Evolutionary conservation across 371 early-diverging fungal species (phyloP).

Genomic region (Actinomucor elegans): DNA sequence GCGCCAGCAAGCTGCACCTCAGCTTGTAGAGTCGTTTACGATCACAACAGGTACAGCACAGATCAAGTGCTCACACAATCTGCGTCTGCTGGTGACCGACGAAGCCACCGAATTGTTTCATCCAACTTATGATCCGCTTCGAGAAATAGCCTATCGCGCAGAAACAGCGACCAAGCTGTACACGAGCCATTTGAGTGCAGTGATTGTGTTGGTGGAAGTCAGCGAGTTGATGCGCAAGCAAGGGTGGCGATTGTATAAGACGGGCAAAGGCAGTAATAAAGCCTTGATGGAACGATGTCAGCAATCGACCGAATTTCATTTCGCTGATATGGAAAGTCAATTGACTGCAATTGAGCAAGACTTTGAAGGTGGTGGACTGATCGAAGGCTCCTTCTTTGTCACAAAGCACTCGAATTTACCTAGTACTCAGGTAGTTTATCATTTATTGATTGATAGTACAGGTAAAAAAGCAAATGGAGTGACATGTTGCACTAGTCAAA

Average conservation of each 20-base stretch:
- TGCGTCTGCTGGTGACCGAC: constrained; percentile 62
- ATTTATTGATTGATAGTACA: constrained; percentile 58
- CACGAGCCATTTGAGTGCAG: constrained; percentile 63
- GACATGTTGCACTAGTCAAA: too few relatives aligned
- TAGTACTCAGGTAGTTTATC: constrained; percentile 72
- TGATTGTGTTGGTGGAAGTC: constrained; percentile 60
- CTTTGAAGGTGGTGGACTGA: constrained; percentile 36
- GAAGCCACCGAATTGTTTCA: constrained; percentile 49
- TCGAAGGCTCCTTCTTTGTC: constrained; percentile 74
- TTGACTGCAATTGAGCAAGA: constrained; percentile 55
- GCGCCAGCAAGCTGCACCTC: constrained; percentile 16
- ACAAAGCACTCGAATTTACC: constrained; percentile 81
- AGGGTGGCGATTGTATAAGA: constrained; percentile 58
- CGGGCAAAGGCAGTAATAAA: constrained; percentile 64
- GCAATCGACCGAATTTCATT: constrained; percentile 78
- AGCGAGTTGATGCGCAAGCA: constrained; percentile 41
- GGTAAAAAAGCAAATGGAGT: constrained; percentile 27
- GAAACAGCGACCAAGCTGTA: constrained; percentile 74
- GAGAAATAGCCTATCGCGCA: constrained; percentile 66
- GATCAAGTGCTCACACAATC: constrained; percentile 69
- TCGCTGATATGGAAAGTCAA: constrained; percentile 69
- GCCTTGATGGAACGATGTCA: constrained; percentile 69
- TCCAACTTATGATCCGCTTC: constrained; percentile 48
- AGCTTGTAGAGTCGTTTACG: constrained; percentile 73
- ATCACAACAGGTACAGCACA: constrained; percentile 73